phyloP scores from a whole-genome alignment of 129 eudicot genomes.

The Kitagawia praeruptora region DNA sequence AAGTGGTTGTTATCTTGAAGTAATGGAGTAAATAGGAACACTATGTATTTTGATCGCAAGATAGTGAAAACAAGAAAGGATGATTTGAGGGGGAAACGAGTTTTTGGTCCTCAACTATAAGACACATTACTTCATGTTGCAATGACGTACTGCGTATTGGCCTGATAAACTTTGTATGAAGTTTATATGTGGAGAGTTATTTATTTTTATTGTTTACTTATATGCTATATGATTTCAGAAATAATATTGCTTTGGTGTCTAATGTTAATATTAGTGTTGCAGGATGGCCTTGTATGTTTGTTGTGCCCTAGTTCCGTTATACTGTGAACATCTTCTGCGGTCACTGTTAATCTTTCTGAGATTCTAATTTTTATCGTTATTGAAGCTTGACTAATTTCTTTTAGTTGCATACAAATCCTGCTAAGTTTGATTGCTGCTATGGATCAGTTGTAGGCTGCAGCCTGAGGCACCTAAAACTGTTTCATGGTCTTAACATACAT shows the following conservation, averaged over 20 bases:
- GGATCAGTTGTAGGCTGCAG: background rate
- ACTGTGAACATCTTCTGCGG: background rate
- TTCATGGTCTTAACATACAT: background rate
- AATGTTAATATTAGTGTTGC: background rate
- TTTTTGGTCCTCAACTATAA: background rate
- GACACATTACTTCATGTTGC: background rate
- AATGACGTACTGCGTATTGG: background rate
- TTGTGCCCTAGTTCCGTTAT: background rate
- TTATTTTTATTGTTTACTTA: background rate
- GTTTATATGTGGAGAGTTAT: background rate
- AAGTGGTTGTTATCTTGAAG: background rate
- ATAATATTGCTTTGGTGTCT: background rate
- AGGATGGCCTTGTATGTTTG: background rate
- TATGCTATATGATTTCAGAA: background rate
- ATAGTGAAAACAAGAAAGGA: background rate
- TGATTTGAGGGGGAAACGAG: background rate
- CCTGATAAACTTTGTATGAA: background rate
- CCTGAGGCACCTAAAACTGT: background rate
- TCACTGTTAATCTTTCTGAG: background rate
- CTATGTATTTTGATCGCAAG: background rate
- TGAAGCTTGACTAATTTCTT: background rate
- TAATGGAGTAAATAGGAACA: background rate
- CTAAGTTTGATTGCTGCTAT: background rate
- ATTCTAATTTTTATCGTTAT: background rate
- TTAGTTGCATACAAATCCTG: background rate